Base-by-base conservation (phyloP, 2,329 filamentous ascomycete genomes). In the Didymella keratinophila region DNA sequence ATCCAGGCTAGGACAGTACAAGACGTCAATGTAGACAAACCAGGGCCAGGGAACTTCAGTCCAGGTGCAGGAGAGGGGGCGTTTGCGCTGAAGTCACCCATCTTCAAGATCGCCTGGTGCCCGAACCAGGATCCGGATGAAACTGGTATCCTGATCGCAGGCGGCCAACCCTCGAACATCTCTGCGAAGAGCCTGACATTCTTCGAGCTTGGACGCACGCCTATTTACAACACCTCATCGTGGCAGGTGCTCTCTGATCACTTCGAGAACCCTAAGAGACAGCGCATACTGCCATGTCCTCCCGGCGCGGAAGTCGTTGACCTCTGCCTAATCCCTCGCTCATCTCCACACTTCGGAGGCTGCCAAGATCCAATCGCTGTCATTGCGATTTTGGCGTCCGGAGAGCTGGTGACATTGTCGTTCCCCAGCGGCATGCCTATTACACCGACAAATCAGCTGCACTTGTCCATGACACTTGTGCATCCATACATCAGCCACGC, bases 81-180 rank as follows among this genome's bases (percentile, higher is more conserved):
- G 0, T 80, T 87, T 41, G 82, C 83, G 16, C 78, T 89, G 14
- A 89, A 90, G 61, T 89, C 91, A 54, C 92, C 92, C 0, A 90
- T 94, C 60, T 86, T 87, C 60, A 88, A 88, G 62, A 87, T 98
- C 55, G 85, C 88, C 1, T 99, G 95, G 95, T 99, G 95, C 78
- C 94, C 92, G 56, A 97, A 97, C 74, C 84, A 89, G 59, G 96
- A 98, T 71, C 90, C 93, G 0, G 95, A 99, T 70, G 94, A 99
- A 70, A 98, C 93, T 18, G 94, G 89, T 1, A 82, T 99, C 23
- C 79, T 99, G 37, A 84, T 99, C 54, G 91, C 93, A 2, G 95
- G 95, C 28, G 95, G 95, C 4, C 85, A 89, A 61, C 82, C 86
- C 1, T 84, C 86, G 0, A 88, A 89, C 18, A 84, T 87, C 37